Conservation (phyloP, 306 rosid species). For the Cucurbita argyrosperma region DNA sequence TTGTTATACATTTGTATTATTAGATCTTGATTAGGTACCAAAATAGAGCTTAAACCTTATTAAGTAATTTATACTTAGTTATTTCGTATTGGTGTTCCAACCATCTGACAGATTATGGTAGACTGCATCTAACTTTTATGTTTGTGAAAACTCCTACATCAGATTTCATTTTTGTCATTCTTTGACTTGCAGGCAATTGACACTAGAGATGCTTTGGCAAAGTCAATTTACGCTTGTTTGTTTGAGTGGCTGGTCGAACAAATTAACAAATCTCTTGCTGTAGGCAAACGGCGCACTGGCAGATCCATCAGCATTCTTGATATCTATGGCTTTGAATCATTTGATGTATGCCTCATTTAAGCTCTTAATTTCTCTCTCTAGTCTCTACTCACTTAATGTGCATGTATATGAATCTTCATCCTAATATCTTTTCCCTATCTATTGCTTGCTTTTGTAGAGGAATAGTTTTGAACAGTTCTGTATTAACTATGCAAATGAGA, state of each 20-base stretch:
- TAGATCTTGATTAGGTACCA: neutral
- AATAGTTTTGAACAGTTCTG: conserved; percentile 99
- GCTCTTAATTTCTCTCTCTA: neutral
- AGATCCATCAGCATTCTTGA: conserved; percentile 98
- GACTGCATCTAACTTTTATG: neutral
- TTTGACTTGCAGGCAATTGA: conserved; percentile 51
- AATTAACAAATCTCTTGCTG: conserved; percentile 93
- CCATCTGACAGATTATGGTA: neutral
- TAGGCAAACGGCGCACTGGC: conserved; percentile 91
- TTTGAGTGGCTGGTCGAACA: conserved; percentile 98
- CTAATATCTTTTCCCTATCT: conserved; percentile 7
- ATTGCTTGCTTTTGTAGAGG: conserved; percentile 34
- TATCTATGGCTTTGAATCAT: conserved; percentile 97
- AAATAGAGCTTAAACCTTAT: neutral
- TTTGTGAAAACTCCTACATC: neutral
- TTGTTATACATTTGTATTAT: neutral
- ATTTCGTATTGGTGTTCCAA: neutral
- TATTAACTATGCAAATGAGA: conserved; percentile 95
- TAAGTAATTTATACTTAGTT: neutral
- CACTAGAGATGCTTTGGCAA: conserved; percentile 96
- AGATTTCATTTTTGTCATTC: neutral
- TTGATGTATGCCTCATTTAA: conserved; percentile 55
- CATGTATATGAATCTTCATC: neutral
- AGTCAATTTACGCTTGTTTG: conserved; percentile 80
- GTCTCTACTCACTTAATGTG: neutral